Percentiles rank a stretch among this genome's conserved stretches.
These are phyloP conservation scores for Venturiaceae sp. DNA, from an alignment of 2,329 filamentous ascomycete genomes.

Conservation along the genomic window DNA sequence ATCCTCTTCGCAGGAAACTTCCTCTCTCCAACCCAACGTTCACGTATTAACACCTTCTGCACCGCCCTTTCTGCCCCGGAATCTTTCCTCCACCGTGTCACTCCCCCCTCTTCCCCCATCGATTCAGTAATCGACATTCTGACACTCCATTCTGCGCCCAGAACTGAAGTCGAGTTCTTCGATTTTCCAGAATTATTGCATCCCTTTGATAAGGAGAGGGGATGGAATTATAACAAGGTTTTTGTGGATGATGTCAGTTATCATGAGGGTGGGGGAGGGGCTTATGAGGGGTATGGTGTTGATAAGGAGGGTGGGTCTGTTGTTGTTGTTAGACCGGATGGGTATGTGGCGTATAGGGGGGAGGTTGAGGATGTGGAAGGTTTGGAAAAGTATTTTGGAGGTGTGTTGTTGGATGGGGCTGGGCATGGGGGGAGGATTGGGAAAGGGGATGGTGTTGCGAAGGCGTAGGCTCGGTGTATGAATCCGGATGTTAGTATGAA, in stretches of 20 bases:
- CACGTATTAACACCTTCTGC: slow-evolving; percentile 39
- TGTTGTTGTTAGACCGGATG: slow-evolving; percentile 55
- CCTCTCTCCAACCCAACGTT: slow-evolving; percentile 29
- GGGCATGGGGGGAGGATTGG: background rate
- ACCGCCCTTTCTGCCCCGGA: slow-evolving; percentile 24
- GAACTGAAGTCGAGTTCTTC: slow-evolving; percentile 32
- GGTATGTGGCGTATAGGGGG: slow-evolving; percentile 47
- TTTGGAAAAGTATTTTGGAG: slow-evolving; percentile 17
- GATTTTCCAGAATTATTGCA: slow-evolving; percentile 33
- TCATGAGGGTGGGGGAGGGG: slow-evolving; percentile 31
- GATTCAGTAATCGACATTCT: slow-evolving; percentile 49
- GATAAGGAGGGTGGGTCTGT: slow-evolving; percentile 45
- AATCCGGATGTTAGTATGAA: too few species aligned
- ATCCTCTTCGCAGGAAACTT: slow-evolving; percentile 55
- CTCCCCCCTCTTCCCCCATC: slow-evolving; percentile 26
- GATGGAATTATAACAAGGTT: slow-evolving; percentile 32
- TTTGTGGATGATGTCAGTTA: slow-evolving; percentile 37
- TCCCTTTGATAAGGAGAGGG: slow-evolving; percentile 28
- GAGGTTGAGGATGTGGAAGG: slow-evolving; percentile 22
- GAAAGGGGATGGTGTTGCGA: too few species aligned
- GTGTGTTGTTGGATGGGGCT: slow-evolving; percentile 4
- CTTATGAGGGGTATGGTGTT: slow-evolving; percentile 50
- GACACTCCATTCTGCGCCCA: slow-evolving; percentile 47
- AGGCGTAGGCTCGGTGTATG: too few species aligned
- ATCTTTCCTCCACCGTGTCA: slow-evolving; percentile 36